phyloP scores from a whole-genome alignment of 2,329 filamentous ascomycete species.

The Aureobasidium sp. region DNA sequence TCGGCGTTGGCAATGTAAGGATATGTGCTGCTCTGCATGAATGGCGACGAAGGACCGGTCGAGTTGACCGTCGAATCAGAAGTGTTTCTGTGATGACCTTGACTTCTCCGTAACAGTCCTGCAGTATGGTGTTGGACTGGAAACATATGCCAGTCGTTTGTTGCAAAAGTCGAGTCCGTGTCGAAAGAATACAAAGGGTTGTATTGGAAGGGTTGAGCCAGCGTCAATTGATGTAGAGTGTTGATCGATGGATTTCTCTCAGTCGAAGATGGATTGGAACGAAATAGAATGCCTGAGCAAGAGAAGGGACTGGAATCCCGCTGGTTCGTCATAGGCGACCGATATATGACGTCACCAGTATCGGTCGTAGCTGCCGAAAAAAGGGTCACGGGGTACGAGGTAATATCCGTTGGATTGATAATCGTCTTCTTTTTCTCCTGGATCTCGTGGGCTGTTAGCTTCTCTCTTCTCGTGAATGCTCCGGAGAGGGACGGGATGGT shows the following conservation, averaged over 20 bases:
- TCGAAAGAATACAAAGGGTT: not conserved
- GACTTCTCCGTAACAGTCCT: slow-evolving; percentile 3
- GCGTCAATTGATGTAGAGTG: slow-evolving; percentile 3
- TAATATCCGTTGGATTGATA: slow-evolving; percentile 10
- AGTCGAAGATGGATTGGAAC: not conserved
- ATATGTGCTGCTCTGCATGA: slow-evolving; percentile 28
- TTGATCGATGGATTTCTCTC: not conserved
- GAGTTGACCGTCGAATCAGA: slow-evolving; percentile 38
- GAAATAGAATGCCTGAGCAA: slow-evolving; percentile 2
- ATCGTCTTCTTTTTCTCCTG: not conserved
- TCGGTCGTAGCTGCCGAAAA: not conserved
- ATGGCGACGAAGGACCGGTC: slow-evolving; percentile 39
- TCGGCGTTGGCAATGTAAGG: slow-evolving; percentile 42
- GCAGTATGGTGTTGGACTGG: not conserved
- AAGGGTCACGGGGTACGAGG: not conserved
- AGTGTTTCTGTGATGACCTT: slow-evolving; percentile 5
- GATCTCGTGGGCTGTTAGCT: not conserved
- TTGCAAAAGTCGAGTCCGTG: not conserved
- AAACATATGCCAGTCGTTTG: slow-evolving; percentile 12
- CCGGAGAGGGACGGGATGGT: not conserved
- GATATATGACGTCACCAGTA: too few relatives aligned
- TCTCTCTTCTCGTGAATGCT: not conserved
- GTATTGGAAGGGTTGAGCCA: not conserved
- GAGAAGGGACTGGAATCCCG: not conserved
- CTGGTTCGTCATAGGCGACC: too few relatives aligned